These are phyloP conservation scores for Backusella liffmaniae DNA, from an alignment of 192 early-diverging fungal genomes.

Conservation along the genomic window DNA sequence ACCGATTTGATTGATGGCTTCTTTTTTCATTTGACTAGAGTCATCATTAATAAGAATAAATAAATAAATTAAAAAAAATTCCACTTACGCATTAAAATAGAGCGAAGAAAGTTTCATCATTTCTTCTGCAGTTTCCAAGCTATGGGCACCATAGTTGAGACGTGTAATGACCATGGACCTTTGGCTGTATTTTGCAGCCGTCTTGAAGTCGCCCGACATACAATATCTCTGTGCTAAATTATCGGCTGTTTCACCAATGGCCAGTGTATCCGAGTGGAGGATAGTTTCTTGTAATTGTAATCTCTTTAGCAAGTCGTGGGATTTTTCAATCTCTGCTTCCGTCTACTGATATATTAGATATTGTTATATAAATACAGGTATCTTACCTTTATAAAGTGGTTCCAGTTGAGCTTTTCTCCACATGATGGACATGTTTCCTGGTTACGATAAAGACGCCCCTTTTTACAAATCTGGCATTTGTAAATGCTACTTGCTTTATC, in stretches of 20 bases:
- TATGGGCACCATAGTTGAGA: slow-evolving; percentile 9
- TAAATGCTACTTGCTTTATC: slow-evolving; percentile 1
- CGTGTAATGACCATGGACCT: slow-evolving; percentile 11
- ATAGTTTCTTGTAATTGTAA: slow-evolving; percentile 16
- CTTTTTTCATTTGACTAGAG: neutral
- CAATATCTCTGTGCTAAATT: slow-evolving; percentile 8
- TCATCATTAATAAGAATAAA: neutral
- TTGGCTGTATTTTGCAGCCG: slow-evolving; percentile 8
- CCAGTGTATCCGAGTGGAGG: neutral
- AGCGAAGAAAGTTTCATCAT: slow-evolving; percentile 28
- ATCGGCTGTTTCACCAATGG: slow-evolving; percentile 9
- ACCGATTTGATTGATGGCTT: slow-evolving; percentile 12
- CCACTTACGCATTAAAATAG: slow-evolving; percentile 20
- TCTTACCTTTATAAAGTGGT: slow-evolving; percentile 1
- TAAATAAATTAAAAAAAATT: neutral
- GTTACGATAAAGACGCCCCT: neutral
- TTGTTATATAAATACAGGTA: neutral
- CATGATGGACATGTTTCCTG: slow-evolving; percentile 5
- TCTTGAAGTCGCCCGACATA: neutral
- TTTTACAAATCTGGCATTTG: slow-evolving; percentile 13
- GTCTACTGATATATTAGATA: neutral
- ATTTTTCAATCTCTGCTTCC: neutral
- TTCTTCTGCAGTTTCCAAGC: slow-evolving; percentile 20
- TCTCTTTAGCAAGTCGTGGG: neutral
- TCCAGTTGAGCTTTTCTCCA: neutral